Conservation (phyloP, 2,329 filamentous ascomycete species). For the Fusarium transvaalense region DNA sequence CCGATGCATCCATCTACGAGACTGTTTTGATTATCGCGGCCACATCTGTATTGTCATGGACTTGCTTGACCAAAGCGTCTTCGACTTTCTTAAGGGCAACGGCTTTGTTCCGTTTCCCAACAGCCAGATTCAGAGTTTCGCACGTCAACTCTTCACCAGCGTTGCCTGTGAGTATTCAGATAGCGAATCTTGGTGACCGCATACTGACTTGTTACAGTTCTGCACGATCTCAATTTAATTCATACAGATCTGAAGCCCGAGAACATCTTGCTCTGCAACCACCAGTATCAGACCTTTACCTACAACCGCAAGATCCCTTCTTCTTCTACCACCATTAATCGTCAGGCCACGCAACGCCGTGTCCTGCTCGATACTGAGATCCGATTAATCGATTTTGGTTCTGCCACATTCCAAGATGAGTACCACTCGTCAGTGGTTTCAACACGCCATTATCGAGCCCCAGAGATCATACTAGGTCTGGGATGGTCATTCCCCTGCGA, state of each 20-base stretch:
- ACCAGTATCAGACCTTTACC: slow-evolving; percentile 76
- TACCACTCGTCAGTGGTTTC: slow-evolving; percentile 80
- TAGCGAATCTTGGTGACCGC: background rate
- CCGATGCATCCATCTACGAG: slow-evolving; percentile 94
- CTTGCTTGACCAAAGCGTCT: slow-evolving; percentile 91
- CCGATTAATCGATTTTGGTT: slow-evolving; percentile 77
- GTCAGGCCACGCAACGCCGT: slow-evolving; percentile 72
- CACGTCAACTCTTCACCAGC: slow-evolving; percentile 95
- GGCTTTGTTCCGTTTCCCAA: slow-evolving; percentile 97
- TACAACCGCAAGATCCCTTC: slow-evolving; percentile 78
- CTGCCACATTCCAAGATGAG: slow-evolving; percentile 78
- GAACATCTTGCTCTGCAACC: slow-evolving; percentile 76
- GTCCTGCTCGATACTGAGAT: slow-evolving; percentile 78
- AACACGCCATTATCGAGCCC: slow-evolving; percentile 76
- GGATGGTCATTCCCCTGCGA: slow-evolving; percentile 80
- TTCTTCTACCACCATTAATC: slow-evolving; percentile 69
- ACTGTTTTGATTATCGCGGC: slow-evolving; percentile 97
- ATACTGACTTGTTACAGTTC: slow-evolving; percentile 67
- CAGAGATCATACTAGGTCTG: slow-evolving; percentile 77
- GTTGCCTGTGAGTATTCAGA: slow-evolving; percentile 82
- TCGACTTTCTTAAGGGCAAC: slow-evolving; percentile 97
- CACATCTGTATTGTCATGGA: slow-evolving; percentile 91
- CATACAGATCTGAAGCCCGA: slow-evolving; percentile 85
- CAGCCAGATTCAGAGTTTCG: slow-evolving; percentile 98
- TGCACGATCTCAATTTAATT: slow-evolving; percentile 97